phyloP scores from a whole-genome alignment of 352 stramenopile genomes.

The Phytophthora pini region DNA sequence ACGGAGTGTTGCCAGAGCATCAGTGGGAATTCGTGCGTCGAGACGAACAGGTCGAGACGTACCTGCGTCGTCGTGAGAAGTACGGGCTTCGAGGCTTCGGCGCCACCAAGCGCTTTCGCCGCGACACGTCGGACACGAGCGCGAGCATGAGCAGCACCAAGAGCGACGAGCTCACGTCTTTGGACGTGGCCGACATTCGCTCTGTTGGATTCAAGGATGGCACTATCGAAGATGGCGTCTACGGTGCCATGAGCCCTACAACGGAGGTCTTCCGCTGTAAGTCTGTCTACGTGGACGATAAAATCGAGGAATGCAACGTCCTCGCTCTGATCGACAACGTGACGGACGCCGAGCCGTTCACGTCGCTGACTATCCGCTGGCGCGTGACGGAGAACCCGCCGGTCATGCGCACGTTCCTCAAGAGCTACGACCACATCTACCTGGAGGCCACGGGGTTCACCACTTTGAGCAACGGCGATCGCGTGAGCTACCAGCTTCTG shows the following conservation, averaged over 20 bases:
- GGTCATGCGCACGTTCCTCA: conserved; percentile 35
- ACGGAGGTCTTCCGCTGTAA: conserved; percentile 40
- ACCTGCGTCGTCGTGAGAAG: conserved; percentile 32
- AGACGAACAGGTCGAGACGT: conserved; percentile 39
- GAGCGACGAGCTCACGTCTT: conserved; percentile 32
- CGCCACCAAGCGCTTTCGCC: conserved; percentile 27
- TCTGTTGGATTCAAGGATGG: conserved; percentile 34
- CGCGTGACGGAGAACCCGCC: conserved; percentile 37
- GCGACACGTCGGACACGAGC: conserved; percentile 29
- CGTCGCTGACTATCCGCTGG: conserved; percentile 28
- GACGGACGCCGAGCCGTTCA: conserved; percentile 29
- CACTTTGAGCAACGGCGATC: conserved; percentile 24
- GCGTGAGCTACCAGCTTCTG: conserved; percentile 38
- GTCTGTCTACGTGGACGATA: conserved; percentile 38
- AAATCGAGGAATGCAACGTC: conserved; percentile 39
- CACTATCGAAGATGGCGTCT: conserved; percentile 41
- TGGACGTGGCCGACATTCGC: conserved; percentile 35
- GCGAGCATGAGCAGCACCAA: conserved; percentile 34
- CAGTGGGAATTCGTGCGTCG: conserved; percentile 36
- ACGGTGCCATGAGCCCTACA: conserved; percentile 37
- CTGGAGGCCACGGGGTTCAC: conserved; percentile 42
- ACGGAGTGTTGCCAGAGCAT: conserved; percentile 24
- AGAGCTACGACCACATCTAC: conserved; percentile 49
- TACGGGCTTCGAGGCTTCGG: conserved; percentile 33
- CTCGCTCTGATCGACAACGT: conserved; percentile 39